A percentile compares a stretch with the other conserved stretches of the same genome.
phyloP scores from a whole-genome alignment of 768 basidiomycete genomes.

The Phanerochaete sordida region DNA sequence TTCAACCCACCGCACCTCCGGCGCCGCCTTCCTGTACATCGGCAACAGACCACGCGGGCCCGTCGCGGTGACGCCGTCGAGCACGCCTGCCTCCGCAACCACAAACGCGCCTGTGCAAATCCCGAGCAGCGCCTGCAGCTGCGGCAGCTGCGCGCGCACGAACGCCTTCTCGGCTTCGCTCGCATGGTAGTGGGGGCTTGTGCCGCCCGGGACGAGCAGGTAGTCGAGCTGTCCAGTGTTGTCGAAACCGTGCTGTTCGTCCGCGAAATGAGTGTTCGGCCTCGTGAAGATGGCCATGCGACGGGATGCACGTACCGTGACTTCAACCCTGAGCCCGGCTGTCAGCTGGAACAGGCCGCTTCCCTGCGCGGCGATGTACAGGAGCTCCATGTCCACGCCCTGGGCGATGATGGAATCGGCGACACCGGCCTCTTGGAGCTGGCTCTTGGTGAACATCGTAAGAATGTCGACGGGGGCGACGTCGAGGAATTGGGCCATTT shows the following conservation, averaged over 20 bases:
- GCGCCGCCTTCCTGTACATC: neutral
- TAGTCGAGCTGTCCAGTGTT: constrained; percentile 1
- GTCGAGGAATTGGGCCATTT: neutral
- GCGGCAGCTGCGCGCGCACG: neutral
- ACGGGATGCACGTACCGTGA: neutral
- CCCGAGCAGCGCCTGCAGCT: neutral
- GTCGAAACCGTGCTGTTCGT: neutral
- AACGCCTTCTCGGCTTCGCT: neutral
- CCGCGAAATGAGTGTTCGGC: neutral
- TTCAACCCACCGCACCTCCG: neutral
- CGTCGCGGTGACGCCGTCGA: neutral
- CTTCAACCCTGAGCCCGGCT: neutral
- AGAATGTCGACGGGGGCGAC: neutral
- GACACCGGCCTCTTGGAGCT: neutral
- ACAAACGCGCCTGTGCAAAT: neutral
- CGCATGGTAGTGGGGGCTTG: neutral
- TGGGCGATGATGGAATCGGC: neutral
- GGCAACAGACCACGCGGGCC: neutral
- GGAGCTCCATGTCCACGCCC: neutral
- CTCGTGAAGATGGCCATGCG: neutral
- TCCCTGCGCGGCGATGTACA: neutral
- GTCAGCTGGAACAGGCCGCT: neutral
- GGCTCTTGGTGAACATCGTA: neutral
- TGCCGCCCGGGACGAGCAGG: neutral
- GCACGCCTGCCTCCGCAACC: neutral